Evolutionary conservation across 495 filamentous ascomycete genomes (phyloP).

Genomic region (Parmelia sp.): DNA sequence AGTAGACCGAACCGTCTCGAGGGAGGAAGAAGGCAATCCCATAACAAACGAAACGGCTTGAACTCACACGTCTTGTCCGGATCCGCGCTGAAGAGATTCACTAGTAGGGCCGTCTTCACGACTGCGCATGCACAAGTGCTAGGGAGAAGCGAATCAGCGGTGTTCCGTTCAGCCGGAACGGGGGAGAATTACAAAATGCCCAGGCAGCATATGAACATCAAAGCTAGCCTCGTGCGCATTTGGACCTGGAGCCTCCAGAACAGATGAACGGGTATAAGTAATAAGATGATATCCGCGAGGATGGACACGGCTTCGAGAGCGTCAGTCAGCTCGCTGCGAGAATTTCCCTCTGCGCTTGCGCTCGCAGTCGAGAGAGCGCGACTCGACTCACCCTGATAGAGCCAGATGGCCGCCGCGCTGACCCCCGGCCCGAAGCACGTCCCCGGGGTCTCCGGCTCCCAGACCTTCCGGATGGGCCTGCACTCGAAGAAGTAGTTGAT

Average conservation of each 20-base stretch:
- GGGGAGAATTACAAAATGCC: background rate
- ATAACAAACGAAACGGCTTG: background rate
- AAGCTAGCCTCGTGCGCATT: background rate
- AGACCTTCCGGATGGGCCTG: background rate
- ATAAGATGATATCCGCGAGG: background rate
- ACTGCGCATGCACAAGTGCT: background rate
- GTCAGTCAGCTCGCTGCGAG: background rate
- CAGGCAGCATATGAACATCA: background rate
- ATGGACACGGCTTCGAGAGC: background rate
- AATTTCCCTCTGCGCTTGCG: background rate
- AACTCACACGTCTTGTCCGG: background rate
- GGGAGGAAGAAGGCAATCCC: too few relatives aligned
- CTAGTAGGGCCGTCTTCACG: background rate
- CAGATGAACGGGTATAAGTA: background rate
- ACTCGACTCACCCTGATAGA: background rate
- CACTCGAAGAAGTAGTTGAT: background rate
- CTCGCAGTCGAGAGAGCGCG: background rate
- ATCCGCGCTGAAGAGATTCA: background rate
- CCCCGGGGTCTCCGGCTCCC: background rate
- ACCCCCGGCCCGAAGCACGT: background rate
- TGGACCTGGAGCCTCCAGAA: background rate
- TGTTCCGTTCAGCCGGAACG: background rate
- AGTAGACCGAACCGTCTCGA: too few relatives aligned
- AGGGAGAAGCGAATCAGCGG: too few relatives aligned
- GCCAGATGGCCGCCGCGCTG: background rate